Base-by-base conservation (phyloP, 2,329 filamentous ascomycete genomes). In the Lecanicillium sp. region DNA sequence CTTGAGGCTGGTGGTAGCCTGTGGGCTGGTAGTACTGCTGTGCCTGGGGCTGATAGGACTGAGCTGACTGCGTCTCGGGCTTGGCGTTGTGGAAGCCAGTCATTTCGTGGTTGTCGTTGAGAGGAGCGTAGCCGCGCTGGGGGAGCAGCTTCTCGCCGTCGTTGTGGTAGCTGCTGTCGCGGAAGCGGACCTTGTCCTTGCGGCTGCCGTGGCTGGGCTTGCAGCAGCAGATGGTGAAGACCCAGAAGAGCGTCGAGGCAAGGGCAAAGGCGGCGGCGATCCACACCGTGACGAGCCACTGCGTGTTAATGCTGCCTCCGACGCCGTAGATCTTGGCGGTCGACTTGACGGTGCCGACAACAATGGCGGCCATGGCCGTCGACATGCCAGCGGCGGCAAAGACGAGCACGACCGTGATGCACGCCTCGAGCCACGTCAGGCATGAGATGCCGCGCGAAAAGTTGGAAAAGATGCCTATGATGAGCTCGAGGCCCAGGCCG, bases 201-300 rank as follows among this genome's bases (percentile, higher is more conserved):
- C 51, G 48, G 22, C n/a, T n/a, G 40, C 37, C 32, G 32, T 44
- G 46, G 41, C 64, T 61, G 12, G 61, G 61, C 51, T 87, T 86
- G 50, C 89, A 95, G 78, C 89, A 97, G 81, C 90, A 97, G 54
- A 84, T 76, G 61, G 81, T 87, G 60, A 94, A 78, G 55, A 89
- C 67, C 90, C 92, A 97, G 81, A 97, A 96, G 57, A 95, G 64
- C 47, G 77, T 78, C 7, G 84, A 82, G 30, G 62, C 85, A 25
- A 92, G 57, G 45, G 83, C 81, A 57, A 94, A 88, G 19, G 77
- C 84, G 29, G 82, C 81, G 31, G 81, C 81, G 44, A 97, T 69
- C 87, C 89, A 96, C 51, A 84, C 77, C 15, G 79, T 65, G 27
- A 72, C 72, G 39, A 92, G 78, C 66, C 84, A 90, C 43, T 70